Percentiles rank a stretch among this genome's conserved stretches.
These are phyloP conservation scores for Salisapilia sapeloensis DNA, from an alignment of 352 stramenopile genomes.

Conservation along the genomic window DNA sequence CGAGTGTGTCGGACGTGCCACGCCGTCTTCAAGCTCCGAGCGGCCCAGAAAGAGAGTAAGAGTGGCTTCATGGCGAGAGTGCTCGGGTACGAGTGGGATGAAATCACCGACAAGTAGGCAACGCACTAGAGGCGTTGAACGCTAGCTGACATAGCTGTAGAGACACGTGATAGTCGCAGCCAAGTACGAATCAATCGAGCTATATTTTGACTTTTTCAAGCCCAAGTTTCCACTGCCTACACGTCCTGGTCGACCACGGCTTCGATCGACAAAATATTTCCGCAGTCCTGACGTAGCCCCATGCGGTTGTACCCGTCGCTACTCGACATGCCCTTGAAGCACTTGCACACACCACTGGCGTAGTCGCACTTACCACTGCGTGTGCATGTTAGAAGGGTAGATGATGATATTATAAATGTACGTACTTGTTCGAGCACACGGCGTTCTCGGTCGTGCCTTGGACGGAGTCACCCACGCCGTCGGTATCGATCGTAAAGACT, in stretches of 20 bases:
- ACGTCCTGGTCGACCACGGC: conserved; percentile 17
- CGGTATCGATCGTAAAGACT: conserved; percentile 30
- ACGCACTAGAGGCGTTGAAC: no score
- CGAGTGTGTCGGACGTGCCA: conserved; percentile 71
- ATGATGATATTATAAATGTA: no score
- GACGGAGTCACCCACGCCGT: conserved; percentile 26
- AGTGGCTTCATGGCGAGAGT: conserved; percentile 68
- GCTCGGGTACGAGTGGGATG: conserved; percentile 76
- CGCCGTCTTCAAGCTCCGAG: conserved; percentile 73
- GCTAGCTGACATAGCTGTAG: no score
- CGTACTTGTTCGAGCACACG: conserved; percentile 62
- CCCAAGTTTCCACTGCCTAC: no score
- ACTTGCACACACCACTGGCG: conserved; percentile 22
- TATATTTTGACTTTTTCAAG: no score
- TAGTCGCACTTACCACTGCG: conserved; percentile 44
- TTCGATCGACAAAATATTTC: conserved; percentile 20
- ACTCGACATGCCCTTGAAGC: conserved; percentile 54
- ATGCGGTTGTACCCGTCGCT: conserved; percentile 29
- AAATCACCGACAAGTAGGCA: conserved; percentile 28
- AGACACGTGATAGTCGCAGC: no score
- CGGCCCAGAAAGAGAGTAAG: conserved; percentile 70
- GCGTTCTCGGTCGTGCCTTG: conserved; percentile 47
- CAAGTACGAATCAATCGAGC: no score
- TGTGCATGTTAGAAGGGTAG: no score
- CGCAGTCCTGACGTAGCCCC: conserved; percentile 45